Percentiles rank a stretch among this genome's conserved stretches.
Conservation (phyloP, 192 early-diverging fungal genomes). For the Gigaspora rosea region DNA sequence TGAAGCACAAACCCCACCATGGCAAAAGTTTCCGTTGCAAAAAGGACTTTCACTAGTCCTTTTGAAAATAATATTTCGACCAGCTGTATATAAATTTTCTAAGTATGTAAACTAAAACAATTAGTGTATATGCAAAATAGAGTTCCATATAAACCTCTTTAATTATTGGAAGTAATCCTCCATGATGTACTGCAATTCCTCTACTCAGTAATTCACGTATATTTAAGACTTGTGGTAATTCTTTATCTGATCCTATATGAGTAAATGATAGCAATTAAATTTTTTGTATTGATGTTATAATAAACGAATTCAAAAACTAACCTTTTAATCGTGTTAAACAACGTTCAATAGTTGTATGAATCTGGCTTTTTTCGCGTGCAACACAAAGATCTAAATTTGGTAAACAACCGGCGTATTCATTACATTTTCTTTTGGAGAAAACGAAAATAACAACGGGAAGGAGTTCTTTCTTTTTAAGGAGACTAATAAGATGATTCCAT, state of each 20-base stretch:
- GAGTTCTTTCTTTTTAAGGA: slow-evolving; percentile 73
- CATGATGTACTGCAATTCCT: slow-evolving; percentile 97
- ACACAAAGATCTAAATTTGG: slow-evolving; percentile 79
- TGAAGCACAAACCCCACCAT: slow-evolving; percentile 67
- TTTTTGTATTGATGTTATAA: background rate
- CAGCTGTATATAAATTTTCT: slow-evolving; percentile 49
- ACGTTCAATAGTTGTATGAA: slow-evolving; percentile 85
- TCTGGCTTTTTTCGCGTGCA: slow-evolving; percentile 73
- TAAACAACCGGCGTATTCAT: slow-evolving; percentile 82
- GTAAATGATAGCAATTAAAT: background rate
- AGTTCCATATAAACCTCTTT: slow-evolving; percentile 68
- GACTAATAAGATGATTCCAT: slow-evolving; percentile 78
- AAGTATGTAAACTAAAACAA: too few relatives aligned
- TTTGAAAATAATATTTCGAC: slow-evolving; percentile 94
- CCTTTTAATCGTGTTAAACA: slow-evolving; percentile 78
- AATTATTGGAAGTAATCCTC: slow-evolving; percentile 93
- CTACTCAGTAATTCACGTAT: slow-evolving; percentile 83
- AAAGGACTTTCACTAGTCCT: slow-evolving; percentile 88
- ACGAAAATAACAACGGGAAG: slow-evolving; percentile 92
- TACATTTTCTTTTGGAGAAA: slow-evolving; percentile 95
- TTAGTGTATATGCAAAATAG: background rate
- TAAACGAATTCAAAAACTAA: background rate
- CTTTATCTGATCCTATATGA: slow-evolving; percentile 63
- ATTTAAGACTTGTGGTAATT: slow-evolving; percentile 85
- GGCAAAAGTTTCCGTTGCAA: slow-evolving; percentile 99